phyloP scores from a whole-genome alignment of 495 filamentous ascomycete genomes.

The Jackrogersella multiformis region DNA sequence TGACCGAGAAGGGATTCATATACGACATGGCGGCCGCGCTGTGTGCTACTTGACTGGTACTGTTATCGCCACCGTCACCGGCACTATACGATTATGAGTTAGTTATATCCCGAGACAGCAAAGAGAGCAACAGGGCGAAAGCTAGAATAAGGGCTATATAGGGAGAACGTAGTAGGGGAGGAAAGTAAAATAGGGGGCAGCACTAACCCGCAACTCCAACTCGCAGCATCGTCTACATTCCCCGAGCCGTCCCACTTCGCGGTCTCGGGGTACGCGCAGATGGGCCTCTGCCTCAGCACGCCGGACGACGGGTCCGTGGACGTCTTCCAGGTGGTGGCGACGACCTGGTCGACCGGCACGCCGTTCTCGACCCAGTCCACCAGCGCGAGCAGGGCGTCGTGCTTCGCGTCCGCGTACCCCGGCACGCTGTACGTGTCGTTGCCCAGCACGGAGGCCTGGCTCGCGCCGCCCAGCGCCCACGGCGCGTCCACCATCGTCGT shows the following conservation, averaged over 20 bases:
- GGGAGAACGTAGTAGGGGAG: neutral
- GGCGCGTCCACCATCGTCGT: conserved; percentile 45
- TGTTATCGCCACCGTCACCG: neutral
- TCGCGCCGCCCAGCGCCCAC: conserved; percentile 51
- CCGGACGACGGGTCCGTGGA: conserved; percentile 39
- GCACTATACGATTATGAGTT: neutral
- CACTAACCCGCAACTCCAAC: conserved; percentile 46
- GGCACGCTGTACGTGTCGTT: conserved; percentile 47
- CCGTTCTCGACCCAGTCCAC: conserved; percentile 60
- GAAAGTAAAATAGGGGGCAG: neutral
- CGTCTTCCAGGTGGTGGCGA: conserved; percentile 54
- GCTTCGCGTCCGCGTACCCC: conserved; percentile 55
- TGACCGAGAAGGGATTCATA: conserved; percentile 36
- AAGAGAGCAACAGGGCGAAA: neutral
- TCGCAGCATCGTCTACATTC: conserved; percentile 36
- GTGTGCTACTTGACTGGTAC: neutral
- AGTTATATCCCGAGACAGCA: neutral
- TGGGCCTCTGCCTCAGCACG: conserved; percentile 48
- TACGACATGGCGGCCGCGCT: conserved; percentile 14
- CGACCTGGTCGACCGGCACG: conserved; percentile 41
- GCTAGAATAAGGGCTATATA: no score
- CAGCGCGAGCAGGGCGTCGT: conserved; percentile 57
- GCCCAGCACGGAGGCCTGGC: conserved; percentile 40
- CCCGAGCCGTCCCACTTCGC: conserved; percentile 40
- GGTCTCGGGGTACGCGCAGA: conserved; percentile 52